Conservation (phyloP, 495 filamentous ascomycete genomes). For the Letharia lupina region DNA sequence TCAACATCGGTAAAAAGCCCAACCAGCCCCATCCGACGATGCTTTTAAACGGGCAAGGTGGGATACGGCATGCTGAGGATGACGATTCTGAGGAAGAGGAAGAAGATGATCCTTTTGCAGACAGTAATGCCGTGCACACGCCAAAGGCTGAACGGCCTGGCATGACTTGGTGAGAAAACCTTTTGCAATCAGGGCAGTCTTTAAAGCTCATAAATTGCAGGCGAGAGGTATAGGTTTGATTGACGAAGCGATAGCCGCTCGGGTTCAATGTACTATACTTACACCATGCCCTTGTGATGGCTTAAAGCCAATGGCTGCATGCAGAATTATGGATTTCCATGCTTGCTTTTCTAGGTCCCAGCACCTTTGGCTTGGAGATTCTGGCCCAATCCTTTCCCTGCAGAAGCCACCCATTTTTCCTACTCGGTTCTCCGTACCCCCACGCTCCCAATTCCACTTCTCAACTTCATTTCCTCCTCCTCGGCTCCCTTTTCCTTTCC, state of each 20-base stretch:
- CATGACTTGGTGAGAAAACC: slow-evolving; percentile 40
- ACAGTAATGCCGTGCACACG: slow-evolving; percentile 62
- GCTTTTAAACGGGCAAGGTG: slow-evolving; percentile 20
- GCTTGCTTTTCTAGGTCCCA: background rate
- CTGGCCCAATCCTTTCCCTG: background rate
- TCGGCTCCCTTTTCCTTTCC: background rate
- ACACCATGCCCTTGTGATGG: background rate
- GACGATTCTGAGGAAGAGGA: slow-evolving; percentile 48
- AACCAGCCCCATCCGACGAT: slow-evolving; percentile 22
- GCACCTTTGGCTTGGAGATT: background rate
- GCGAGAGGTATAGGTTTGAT: background rate
- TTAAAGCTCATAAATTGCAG: background rate
- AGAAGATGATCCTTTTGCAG: slow-evolving; percentile 70
- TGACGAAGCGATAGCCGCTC: background rate
- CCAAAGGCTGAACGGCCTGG: slow-evolving; percentile 46
- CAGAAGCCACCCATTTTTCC: background rate
- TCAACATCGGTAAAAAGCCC: slow-evolving; percentile 40
- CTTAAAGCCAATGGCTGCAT: background rate
- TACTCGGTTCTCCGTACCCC: background rate
- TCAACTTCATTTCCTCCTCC: background rate
- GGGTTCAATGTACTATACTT: background rate
- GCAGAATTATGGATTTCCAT: background rate
- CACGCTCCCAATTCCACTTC: background rate
- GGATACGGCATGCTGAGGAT: slow-evolving; percentile 26
- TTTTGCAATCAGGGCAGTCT: background rate